Conservation (phyloP, 331 rosid species). For the Prunus yedoensis region DNA sequence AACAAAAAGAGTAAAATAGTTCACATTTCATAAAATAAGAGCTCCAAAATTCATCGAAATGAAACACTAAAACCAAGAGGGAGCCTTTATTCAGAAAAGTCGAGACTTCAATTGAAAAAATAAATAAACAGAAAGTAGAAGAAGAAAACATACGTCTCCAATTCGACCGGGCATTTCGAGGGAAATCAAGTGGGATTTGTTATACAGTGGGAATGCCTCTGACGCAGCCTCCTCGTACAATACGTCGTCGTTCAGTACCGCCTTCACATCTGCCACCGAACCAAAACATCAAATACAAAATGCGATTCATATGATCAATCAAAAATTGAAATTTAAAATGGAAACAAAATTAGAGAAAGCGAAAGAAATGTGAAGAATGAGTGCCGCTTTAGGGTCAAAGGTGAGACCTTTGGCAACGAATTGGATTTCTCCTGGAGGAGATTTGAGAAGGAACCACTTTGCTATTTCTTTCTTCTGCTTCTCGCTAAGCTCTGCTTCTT, state of each 20-base stretch:
- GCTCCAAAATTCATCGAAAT: neutral
- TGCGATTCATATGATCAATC: neutral
- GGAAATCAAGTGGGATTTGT: conserved; percentile 75
- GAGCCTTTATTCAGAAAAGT: too few species aligned
- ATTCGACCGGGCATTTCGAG: conserved; percentile 65
- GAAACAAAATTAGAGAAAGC: neutral
- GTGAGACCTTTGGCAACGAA: conserved; percentile 85
- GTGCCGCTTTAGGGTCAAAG: neutral
- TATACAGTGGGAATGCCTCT: conserved; percentile 79
- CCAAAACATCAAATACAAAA: conserved; percentile 7
- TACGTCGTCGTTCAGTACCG: conserved; percentile 63
- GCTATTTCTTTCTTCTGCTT: conserved; percentile 91
- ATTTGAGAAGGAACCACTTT: conserved; percentile 94
- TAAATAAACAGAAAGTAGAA: neutral
- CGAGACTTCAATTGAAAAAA: too few species aligned
- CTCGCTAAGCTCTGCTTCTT: conserved; percentile 78
- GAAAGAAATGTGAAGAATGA: neutral
- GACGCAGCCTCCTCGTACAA: conserved; percentile 72
- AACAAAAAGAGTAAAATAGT: neutral
- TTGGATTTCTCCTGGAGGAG: conserved; percentile 98
- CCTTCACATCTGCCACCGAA: conserved; percentile 70
- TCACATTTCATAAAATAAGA: conserved; percentile 1
- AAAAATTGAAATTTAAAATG: neutral
- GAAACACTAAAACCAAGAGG: conserved; percentile 37
- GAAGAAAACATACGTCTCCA: conserved; percentile 59